phyloP scores from a whole-genome alignment of 2,329 filamentous ascomycete species.

The Stachybotrys elegans region DNA sequence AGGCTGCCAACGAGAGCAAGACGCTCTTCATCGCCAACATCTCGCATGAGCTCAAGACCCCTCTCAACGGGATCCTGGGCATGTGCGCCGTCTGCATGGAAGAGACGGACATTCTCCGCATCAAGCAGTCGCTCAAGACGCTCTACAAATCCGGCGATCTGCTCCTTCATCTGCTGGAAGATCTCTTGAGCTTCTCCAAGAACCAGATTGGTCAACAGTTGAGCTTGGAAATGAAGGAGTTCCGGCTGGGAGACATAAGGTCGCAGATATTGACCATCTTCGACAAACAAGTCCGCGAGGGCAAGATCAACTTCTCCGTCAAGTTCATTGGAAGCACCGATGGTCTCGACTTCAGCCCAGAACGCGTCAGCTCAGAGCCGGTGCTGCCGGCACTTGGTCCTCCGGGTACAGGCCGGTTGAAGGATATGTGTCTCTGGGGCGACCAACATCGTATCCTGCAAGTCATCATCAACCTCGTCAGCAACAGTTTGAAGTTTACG shows the following conservation, averaged over 20 bases:
- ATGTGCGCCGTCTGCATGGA: conserved; percentile 94
- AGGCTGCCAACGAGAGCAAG: conserved; percentile 95
- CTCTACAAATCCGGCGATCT: conserved; percentile 74
- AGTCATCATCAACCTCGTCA: conserved; percentile 89
- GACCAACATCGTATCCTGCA: conserved; percentile 88
- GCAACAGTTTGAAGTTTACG: conserved; percentile 90
- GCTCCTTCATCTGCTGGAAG: conserved; percentile 78
- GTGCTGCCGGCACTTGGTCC: conserved; percentile 57
- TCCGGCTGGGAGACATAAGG: conserved; percentile 75
- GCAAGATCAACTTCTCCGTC: conserved; percentile 67
- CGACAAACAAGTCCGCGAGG: conserved; percentile 81
- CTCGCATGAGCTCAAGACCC: conserved; percentile 81
- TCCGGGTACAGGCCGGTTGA: conserved; percentile 60
- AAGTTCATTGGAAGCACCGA: conserved; percentile 50
- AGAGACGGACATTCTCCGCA: conserved; percentile 70
- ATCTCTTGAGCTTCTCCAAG: conserved; percentile 88
- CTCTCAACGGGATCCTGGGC: conserved; percentile 90
- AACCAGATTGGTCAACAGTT: conserved; percentile 88
- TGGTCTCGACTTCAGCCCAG: conserved; percentile 18
- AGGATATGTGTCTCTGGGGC: conserved; percentile 87
- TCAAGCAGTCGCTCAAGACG: conserved; percentile 80
- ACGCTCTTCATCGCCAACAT: conserved; percentile 98
- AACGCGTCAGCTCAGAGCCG: conserved; percentile 26
- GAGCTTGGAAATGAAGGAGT: conserved; percentile 78
- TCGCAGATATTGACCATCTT: conserved; percentile 83